These are phyloP conservation scores for Leccinum fuscescens DNA, from an alignment of 1,284 basidiomycete genomes.

Conservation along the genomic window DNA sequence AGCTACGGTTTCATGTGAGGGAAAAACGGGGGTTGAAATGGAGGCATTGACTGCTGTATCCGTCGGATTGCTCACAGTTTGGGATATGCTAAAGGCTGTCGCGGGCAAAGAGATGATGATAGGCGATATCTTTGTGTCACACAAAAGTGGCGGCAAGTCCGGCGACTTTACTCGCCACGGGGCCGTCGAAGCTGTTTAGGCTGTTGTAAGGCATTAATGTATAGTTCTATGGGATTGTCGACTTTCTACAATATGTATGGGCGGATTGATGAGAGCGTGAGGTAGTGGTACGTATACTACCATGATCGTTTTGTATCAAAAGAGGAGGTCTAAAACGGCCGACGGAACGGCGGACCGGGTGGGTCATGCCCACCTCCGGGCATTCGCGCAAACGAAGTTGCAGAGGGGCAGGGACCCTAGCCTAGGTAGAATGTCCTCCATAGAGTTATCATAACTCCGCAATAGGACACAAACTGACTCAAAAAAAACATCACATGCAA, in stretches of 20 bases:
- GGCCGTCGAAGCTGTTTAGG: background rate
- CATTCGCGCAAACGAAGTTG: too few relatives aligned
- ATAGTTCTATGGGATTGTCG: background rate
- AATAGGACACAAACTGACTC: too few relatives aligned
- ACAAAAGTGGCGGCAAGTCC: conserved; percentile 74
- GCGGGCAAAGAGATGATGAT: conserved; percentile 84
- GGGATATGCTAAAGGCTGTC: conserved; percentile 92
- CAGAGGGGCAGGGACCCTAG: too few relatives aligned
- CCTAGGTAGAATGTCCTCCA: too few relatives aligned
- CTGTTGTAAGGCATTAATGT: background rate
- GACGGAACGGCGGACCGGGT: too few relatives aligned
- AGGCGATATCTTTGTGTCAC: conserved; percentile 60
- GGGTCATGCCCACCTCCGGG: too few relatives aligned
- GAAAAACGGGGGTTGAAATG: conserved; percentile 91
- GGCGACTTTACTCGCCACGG: conserved; percentile 53
- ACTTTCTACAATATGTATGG: background rate
- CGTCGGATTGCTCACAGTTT: conserved; percentile 77
- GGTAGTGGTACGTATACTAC: background rate
- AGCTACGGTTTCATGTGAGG: conserved; percentile 71
- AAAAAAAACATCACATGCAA: background rate
- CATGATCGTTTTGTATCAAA: too few relatives aligned
- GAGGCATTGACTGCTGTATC: conserved; percentile 86
- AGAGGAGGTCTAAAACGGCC: too few relatives aligned
- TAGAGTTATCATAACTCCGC: too few relatives aligned
- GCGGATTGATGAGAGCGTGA: background rate